Evolutionary conservation across 768 basidiomycete genomes (phyloP), one percentile per base, ranked within the genome.

Genomic region (Vishniacozyma victoriae): DNA sequence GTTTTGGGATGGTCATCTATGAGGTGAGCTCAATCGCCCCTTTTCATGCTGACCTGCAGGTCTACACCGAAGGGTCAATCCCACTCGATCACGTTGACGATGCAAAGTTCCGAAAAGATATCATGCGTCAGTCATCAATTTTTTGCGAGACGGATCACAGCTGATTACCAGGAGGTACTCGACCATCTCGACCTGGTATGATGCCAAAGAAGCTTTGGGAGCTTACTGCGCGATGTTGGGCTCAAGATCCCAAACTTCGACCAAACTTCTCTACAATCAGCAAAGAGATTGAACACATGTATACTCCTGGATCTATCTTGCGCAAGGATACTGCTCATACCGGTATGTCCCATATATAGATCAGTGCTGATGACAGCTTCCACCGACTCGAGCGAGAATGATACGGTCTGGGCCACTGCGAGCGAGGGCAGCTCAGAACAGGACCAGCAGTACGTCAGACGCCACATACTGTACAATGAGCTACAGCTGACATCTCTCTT

Each of bases 1-100:
- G 84, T 1, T 87, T 79, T 60, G 80, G 80, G 0, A 80, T 86
- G 22, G 76, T 78, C 0, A 79, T 80, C 72, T 83, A 82, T 4
- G 76, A 78, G 46, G 67, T 82, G 42, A 82, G 83, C 1, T 84
- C 69, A 74, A 3, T 60, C 72, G 12, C 79, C 41, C 80, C 83
- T 25, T 13, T 20, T 33, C 41, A 15, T 25, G 0, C 74, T 75
- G 1, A 57, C 52, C 20, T 75, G 78, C 40, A 57, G 48, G 31
- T 61, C 25, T 23, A 47, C 37, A 44, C 42, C 15, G 43, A n/a
- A n/a, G 29, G 33, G 12, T n/a, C 35, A 9, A 40, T 54, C 2
- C 64, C 64, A 0, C 64, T 53, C 41, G 62, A 57, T 0, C 48
- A 56, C 35, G 44, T 54, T 23, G 56, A 60, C 26, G 64, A 67